A percentile compares a stretch with the other conserved stretches of the same genome.
These are phyloP conservation scores for Xylaria sp. DNA, from an alignment of 2,329 filamentous ascomycete species.

Conservation along the genomic window DNA sequence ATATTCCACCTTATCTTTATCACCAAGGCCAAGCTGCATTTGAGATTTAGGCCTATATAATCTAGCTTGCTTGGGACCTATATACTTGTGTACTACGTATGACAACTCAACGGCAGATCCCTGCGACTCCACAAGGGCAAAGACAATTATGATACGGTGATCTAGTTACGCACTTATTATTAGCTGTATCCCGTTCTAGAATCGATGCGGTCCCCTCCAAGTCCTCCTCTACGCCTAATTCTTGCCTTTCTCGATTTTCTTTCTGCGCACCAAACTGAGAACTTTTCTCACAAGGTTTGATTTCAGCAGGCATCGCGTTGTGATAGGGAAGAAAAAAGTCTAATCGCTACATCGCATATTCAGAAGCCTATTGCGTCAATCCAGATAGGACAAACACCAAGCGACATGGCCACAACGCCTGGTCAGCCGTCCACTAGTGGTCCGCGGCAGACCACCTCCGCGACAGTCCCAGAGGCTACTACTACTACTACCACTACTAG, in stretches of 20 bases:
- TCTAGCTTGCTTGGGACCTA: too few species aligned
- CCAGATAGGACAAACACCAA: not conserved
- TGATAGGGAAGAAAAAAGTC: not conserved
- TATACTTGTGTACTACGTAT: too few species aligned
- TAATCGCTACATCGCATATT: not conserved
- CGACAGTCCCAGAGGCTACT: constrained; percentile 20
- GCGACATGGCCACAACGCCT: constrained; percentile 28
- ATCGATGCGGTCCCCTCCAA: constrained; percentile 18
- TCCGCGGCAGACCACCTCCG: constrained; percentile 27
- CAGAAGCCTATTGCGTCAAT: not conserved
- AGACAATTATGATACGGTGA: constrained; percentile 14
- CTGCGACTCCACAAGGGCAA: constrained; percentile 26
- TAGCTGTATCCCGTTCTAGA: constrained; percentile 12
- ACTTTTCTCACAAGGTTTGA: not conserved
- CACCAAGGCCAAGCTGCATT: not conserved
- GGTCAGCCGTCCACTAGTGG: constrained; percentile 24
- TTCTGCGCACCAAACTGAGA: not conserved
- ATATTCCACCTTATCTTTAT: not conserved
- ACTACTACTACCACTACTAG: constrained; percentile 25
- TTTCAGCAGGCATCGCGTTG: not conserved
- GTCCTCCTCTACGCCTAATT: constrained; percentile 5
- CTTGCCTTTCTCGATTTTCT: constrained; percentile 11
- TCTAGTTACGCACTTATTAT: constrained; percentile 1
- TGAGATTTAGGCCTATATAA: too few species aligned
- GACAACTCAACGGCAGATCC: constrained; percentile 28